Base-by-base conservation (phyloP, 1,284 basidiomycete genomes). In the Lentinus polychrous region DNA sequence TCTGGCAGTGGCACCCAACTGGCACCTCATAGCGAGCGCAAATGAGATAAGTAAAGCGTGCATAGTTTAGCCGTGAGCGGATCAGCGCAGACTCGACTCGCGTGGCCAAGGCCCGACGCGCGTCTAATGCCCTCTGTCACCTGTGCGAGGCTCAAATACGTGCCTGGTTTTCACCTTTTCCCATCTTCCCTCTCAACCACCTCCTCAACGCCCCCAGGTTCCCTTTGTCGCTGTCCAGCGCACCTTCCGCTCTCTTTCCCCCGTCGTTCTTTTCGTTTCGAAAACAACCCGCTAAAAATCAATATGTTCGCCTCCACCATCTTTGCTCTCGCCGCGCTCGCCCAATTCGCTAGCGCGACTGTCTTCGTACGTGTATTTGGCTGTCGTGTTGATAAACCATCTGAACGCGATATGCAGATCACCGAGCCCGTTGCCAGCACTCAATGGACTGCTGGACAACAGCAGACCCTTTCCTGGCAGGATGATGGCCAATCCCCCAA, bases 381-480 rank as follows among this genome's bases (percentile, higher is more conserved):
- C n/a, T 27, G 4, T 10, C 27, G 10, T 27, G 27, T 23, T 14
- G 22, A 17, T 40, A 6, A 12, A 40, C 20, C 14, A 40, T 23
- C 35, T 27, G 4, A 27, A 37, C 18, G n/a, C 18, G 35, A 4
- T 31, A 11, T 52, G 11, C 54, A 90, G 85, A 63, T 81, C 33
- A 90, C 83, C 10, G 53, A 62, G 4, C 87, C 88, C 7, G 72
- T 79, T 22, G 69, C 71, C 7, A 50, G 70, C 0, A 76, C 79
- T 11, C 67, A 59, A 8, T 81, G 75, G 60, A 61, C 69, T n/a
- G 86, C 73, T 50, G 88, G 87, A 27, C 69, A 82, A 59, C 55
- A 62, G 1, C 70, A 78, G 40, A 79, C 70, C 23, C 65, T 94
- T 52, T 65, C 59, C 42, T 94, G 91, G 91, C 65, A 77, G 52